phyloP scores from a whole-genome alignment of 1,284 basidiomycete species.

The Boletus semigastroideus region DNA sequence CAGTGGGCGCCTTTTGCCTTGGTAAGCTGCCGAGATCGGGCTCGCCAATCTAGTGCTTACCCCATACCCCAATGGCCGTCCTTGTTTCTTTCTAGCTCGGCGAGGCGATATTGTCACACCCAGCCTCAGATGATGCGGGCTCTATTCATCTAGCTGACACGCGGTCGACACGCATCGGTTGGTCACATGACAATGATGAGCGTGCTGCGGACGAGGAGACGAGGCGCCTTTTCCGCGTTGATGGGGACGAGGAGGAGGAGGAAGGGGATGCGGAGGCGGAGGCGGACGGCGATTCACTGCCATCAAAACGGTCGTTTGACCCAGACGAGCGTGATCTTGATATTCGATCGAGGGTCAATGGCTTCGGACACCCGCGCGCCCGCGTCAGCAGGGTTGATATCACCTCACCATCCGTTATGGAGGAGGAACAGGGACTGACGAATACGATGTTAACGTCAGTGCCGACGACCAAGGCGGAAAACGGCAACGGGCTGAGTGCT shows the following conservation, averaged over 20 bases:
- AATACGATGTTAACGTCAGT: not conserved
- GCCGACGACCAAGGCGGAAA: not conserved
- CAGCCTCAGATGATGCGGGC: slow-evolving; percentile 40
- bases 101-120: slow-evolving; percentile 67
- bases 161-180: slow-evolving; percentile 11
- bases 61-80: slow-evolving; percentile 27
- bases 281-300: not conserved
- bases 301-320: slow-evolving; percentile 1
- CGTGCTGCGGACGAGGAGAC: slow-evolving; percentile 24
- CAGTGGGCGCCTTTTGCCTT: slow-evolving; percentile 81
- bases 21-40: slow-evolving; percentile 40
- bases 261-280: not conserved
- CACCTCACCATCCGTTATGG: not conserved
- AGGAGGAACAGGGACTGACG: not conserved
- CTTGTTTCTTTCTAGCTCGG: slow-evolving; percentile 48
- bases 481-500: slow-evolving; percentile 50
- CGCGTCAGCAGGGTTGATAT: slow-evolving; percentile 24
- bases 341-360: slow-evolving; percentile 7
- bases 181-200: slow-evolving; percentile 29
- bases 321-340: slow-evolving; percentile 1
- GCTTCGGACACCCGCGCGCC: slow-evolving; percentile 18
- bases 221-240: slow-evolving; percentile 16
- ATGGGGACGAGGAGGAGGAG: slow-evolving; percentile 14
- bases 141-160: slow-evolving; percentile 51
- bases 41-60: slow-evolving; percentile 17